Evolutionary conservation across 768 basidiomycete species (phyloP), one percentile per base, ranked within the genome.

Genomic region (Megacollybia marginata): DNA sequence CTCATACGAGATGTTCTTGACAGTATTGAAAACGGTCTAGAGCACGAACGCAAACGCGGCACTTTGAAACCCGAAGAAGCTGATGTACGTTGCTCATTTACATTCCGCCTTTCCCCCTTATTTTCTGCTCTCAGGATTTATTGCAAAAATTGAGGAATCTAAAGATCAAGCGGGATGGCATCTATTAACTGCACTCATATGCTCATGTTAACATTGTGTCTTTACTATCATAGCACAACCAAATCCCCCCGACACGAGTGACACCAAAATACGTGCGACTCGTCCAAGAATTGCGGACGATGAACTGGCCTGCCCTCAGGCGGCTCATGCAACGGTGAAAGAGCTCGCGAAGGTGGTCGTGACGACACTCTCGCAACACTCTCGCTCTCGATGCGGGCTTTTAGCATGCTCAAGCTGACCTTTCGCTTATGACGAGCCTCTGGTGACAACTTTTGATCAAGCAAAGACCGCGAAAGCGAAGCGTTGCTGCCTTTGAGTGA

Each of bases 221-320:
- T 35, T 20, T 33, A 55, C n/a, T 16, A 31, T 62, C 66, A 88
- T 51, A 92, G 67, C 53, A 92, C 81, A 36, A 92, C 86, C 36
- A 92, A 66, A 64, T 92, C 89, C 44, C 89, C 89, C 45, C 69
- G 72, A 72, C 89, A 92, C 16, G 85, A 80, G 59, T 82, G 76
- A 67, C 89, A 92, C 88, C 90, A 92, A 68, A 92, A 92, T 15
- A 92, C 79, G 61, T 92, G 89, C 23, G 88, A 82, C 56, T 92
- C 89, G 58, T 92, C 90, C 69, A 91, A 69, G 61, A 91, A 92
- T 59, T 89, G 88, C 3, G 85, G 75, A 47, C 83, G 58, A 51
- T 59, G 59, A 23, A 59, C 59, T 31, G 54, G 56, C 44, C 62
- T 28, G 2, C 23, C 23, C 6, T 28, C 23, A 28, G 23, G 23